Evolutionary conservation across 225 moss, liverwort and hornwort genomes (phyloP).

Genomic region (Antitrichia curtipendula): DNA sequence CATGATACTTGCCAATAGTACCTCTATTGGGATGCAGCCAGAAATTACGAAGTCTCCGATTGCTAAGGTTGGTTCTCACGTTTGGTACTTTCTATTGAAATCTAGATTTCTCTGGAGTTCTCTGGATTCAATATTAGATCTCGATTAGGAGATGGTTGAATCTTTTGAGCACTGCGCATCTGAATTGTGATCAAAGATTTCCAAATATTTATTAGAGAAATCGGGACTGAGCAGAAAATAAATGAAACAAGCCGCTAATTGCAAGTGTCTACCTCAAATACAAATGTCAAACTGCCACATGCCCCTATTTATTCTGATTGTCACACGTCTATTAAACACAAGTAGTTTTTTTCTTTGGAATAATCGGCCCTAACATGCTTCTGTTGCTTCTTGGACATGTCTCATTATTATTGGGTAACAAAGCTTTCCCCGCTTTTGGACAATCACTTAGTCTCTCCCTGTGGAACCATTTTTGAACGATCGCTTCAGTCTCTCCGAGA

Average conservation of each 20-base stretch:
- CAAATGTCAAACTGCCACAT: neutral
- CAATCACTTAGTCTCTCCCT: neutral
- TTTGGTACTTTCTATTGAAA: neutral
- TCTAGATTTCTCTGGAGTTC: neutral
- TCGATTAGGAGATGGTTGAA: neutral
- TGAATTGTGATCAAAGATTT: neutral
- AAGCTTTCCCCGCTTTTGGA: neutral
- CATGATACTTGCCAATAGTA: conserved; percentile 81
- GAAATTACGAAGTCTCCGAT: conserved; percentile 50
- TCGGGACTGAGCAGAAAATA: neutral
- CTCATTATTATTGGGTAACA: neutral
- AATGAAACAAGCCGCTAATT: neutral
- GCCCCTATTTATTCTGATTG: too few relatives aligned
- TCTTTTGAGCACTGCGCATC: neutral
- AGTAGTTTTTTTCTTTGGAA: neutral
- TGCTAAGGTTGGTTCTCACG: conserved; percentile 21
- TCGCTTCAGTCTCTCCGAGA: neutral
- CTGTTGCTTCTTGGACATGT: neutral
- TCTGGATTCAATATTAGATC: neutral
- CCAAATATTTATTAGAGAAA: neutral
- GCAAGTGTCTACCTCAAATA: neutral
- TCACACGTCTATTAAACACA: neutral
- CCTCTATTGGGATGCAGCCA: conserved; percentile 81
- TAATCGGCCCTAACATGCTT: neutral
- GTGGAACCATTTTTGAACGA: neutral